Evolutionary conservation across 345 rosid genomes (phyloP).

Genomic region (Brassica cretica): DNA sequence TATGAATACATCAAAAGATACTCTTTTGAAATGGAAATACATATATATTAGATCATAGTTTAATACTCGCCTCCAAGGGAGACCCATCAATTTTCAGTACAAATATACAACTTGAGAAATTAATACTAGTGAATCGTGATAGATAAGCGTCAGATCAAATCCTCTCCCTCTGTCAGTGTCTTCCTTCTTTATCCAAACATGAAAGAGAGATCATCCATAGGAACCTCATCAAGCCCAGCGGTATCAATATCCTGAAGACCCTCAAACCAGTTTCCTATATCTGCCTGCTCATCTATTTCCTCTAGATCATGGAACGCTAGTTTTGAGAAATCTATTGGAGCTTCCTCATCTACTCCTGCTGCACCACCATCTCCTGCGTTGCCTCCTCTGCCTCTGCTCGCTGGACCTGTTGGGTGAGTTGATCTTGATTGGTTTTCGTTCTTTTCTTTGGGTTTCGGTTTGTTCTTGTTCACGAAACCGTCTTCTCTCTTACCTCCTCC

Average conservation of each 20-base stretch:
- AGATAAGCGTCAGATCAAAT: slow-evolving; percentile 8
- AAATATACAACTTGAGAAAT: slow-evolving; percentile 24
- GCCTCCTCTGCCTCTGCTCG: slow-evolving; percentile 34
- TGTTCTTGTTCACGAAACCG: slow-evolving; percentile 43
- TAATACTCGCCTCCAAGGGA: slow-evolving; percentile 20
- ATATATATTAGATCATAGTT: slow-evolving; percentile 1
- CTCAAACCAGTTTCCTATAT: slow-evolving; percentile 68
- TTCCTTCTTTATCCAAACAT: slow-evolving; percentile 33
- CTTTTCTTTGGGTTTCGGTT: slow-evolving; percentile 68
- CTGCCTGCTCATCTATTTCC: slow-evolving; percentile 56
- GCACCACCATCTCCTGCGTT: slow-evolving; percentile 39
- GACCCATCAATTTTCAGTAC: slow-evolving; percentile 17
- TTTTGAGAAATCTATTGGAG: slow-evolving; percentile 49
- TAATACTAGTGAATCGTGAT: neutral
- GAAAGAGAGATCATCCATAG: slow-evolving; percentile 83
- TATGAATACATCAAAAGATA: neutral
- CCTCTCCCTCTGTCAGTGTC: slow-evolving; percentile 6
- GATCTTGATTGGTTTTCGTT: slow-evolving; percentile 43
- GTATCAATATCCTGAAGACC: slow-evolving; percentile 74
- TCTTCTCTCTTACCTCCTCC: slow-evolving; percentile 62
- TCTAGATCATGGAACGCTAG: slow-evolving; percentile 59
- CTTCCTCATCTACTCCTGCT: slow-evolving; percentile 41
- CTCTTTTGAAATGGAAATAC: neutral
- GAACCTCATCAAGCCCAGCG: slow-evolving; percentile 76
- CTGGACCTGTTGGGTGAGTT: slow-evolving; percentile 42